These are phyloP conservation scores for Starmerella vaccinii DNA, from an alignment of 805 yeast species.

Conservation along the genomic window DNA sequence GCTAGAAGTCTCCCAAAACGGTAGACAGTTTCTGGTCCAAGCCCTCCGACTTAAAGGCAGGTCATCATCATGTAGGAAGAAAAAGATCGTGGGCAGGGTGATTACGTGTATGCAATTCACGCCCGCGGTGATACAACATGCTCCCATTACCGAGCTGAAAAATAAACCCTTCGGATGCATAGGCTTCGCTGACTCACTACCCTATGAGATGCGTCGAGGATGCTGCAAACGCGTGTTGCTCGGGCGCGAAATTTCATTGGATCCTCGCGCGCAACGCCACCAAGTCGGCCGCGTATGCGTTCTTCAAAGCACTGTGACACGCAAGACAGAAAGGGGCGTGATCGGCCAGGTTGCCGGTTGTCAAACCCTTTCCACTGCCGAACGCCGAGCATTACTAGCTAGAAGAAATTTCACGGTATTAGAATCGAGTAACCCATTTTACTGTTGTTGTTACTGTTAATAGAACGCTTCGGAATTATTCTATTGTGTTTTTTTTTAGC, in stretches of 20 bases:
- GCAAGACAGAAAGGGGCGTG: too few relatives aligned
- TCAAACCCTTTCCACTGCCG: too few relatives aligned
- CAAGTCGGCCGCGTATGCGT: not conserved
- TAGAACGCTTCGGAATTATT: too few relatives aligned
- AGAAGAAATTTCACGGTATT: too few relatives aligned
- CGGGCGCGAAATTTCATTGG: not conserved
- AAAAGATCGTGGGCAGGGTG: not conserved
- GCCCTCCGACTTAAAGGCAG: slow-evolving; percentile 19
- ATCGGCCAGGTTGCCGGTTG: too few relatives aligned
- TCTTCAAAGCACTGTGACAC: too few relatives aligned
- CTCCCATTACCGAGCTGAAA: too few relatives aligned
- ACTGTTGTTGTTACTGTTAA: too few relatives aligned
- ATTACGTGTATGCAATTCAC: not conserved
- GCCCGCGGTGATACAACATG: not conserved
- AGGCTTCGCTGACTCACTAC: not conserved
- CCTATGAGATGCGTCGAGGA: not conserved
- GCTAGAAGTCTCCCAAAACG: not conserved
- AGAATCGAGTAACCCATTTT: too few relatives aligned
- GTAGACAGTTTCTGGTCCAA: not conserved
- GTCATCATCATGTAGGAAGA: not conserved
- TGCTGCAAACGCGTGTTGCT: not conserved
- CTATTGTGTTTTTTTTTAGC: too few relatives aligned
- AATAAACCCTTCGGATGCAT: not conserved
- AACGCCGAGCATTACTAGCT: too few relatives aligned
- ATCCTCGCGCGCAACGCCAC: not conserved